Conservation (phyloP, 2,329 filamentous ascomycete genomes). For the Paecilomyces dactylethromorphus region DNA sequence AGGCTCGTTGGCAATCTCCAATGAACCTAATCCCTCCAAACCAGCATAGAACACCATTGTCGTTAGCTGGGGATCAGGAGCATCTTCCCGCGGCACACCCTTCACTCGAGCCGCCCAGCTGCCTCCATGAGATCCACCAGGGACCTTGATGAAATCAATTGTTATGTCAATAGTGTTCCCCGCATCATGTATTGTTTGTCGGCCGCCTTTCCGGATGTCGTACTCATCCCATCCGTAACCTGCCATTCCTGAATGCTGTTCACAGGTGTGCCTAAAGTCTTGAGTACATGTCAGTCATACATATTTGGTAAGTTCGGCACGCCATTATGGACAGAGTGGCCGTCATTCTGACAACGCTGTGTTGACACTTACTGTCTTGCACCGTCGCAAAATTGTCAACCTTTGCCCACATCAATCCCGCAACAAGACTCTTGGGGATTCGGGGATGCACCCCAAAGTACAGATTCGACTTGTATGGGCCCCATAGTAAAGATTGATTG, state of each 20-base stretch:
- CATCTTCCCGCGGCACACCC: constrained; percentile 68
- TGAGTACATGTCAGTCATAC: constrained; percentile 13
- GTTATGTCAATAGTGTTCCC: constrained; percentile 85
- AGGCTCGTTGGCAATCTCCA: constrained; percentile 54
- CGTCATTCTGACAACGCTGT: background rate
- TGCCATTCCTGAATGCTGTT: constrained; percentile 87
- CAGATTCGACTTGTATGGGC: constrained; percentile 85
- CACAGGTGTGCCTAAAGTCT: constrained; percentile 91
- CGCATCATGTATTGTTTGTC: constrained; percentile 84
- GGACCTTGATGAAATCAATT: constrained; percentile 88
- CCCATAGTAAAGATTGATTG: constrained; percentile 90
- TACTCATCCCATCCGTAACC: constrained; percentile 99
- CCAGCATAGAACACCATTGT: constrained; percentile 76
- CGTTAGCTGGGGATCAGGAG: constrained; percentile 60
- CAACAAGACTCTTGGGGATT: constrained; percentile 71
- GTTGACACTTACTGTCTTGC: constrained; percentile 61
- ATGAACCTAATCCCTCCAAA: constrained; percentile 66
- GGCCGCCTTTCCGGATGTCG: constrained; percentile 78
- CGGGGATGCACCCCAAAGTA: constrained; percentile 88
- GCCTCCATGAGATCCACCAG: constrained; percentile 76
- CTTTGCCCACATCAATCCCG: constrained; percentile 82
- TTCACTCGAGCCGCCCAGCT: constrained; percentile 89
- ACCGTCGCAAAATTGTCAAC: constrained; percentile 72
- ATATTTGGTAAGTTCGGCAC: constrained; percentile 1
- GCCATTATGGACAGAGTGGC: background rate